phyloP scores from a whole-genome alignment of 2,329 filamentous ascomycete genomes.

The Fusarium dimerum region DNA sequence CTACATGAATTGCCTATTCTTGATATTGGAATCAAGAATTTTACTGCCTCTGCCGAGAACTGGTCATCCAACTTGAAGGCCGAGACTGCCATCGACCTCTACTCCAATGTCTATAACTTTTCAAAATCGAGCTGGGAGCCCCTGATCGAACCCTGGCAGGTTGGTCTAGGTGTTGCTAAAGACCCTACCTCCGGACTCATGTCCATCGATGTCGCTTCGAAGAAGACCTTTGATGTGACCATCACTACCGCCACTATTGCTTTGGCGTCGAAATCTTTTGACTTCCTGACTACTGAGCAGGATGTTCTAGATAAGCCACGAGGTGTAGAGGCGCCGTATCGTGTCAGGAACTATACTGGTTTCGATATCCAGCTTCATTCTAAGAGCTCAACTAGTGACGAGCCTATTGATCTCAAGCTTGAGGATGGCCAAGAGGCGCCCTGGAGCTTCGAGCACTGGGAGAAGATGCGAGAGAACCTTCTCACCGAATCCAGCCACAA shows the following conservation, averaged over 20 bases:
- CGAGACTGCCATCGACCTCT: constrained; percentile 88
- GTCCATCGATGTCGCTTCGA: constrained; percentile 82
- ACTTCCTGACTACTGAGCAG: constrained; percentile 81
- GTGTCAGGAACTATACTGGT: constrained; percentile 92
- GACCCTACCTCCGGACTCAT: constrained; percentile 74
- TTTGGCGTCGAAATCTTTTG: constrained; percentile 86
- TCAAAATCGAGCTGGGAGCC: constrained; percentile 99
- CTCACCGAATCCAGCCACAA: constrained; percentile 80
- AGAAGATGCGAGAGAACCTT: constrained; percentile 91
- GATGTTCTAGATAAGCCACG: constrained; percentile 93
- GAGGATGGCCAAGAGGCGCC: constrained; percentile 88
- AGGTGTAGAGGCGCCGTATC: constrained; percentile 87
- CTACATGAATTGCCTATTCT: constrained; percentile 93
- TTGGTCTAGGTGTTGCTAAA: constrained; percentile 86
- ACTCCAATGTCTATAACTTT: constrained; percentile 98
- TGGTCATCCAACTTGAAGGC: constrained; percentile 89
- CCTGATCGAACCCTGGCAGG: constrained; percentile 90
- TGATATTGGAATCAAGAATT: constrained; percentile 90
- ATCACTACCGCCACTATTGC: constrained; percentile 93
- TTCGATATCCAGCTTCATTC: constrained; percentile 87
- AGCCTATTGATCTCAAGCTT: constrained; percentile 73
- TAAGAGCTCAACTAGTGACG: constrained; percentile 65
- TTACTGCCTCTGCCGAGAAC: constrained; percentile 80
- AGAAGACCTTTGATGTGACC: constrained; percentile 88
- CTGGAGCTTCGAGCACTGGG: constrained; percentile 97